Conservation (phyloP, 208 protist species). For the Tritrichomonas foetus region DNA sequence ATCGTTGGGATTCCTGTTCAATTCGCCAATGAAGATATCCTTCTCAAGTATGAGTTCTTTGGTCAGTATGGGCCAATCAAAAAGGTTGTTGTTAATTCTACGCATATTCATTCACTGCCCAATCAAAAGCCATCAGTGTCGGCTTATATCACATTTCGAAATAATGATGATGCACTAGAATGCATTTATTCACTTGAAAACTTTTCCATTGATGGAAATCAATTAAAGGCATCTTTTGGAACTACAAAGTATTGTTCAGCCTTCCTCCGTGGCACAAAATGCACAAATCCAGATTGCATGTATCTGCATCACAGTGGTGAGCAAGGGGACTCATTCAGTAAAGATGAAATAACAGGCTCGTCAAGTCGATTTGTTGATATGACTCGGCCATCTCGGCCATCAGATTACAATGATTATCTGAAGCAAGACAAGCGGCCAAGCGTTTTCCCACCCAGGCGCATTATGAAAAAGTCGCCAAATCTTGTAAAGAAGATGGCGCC, state of each 20-base stretch:
- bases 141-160: constrained; percentile 12
- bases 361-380: constrained; percentile 32
- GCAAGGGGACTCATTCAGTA: not conserved
- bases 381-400: not conserved
- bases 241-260: constrained; percentile 9
- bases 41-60: constrained; percentile 39
- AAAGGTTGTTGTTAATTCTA: not conserved
- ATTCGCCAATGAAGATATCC: constrained; percentile 16
- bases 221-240: constrained; percentile 27
- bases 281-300: constrained; percentile 35
- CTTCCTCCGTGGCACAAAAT: not conserved
- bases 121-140: not conserved
- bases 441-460: not conserved
- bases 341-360: constrained; percentile 24
- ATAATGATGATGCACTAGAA: not conserved
- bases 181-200: constrained; percentile 25
- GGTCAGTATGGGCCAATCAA: constrained; percentile 18
- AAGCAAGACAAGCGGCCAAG: not conserved
- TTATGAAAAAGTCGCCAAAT: not conserved
- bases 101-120: not conserved
- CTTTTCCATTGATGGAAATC: not conserved
- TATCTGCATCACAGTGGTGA: constrained; percentile 3
- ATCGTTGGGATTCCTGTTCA: not conserved
- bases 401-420: not conserved
- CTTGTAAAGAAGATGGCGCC: not conserved